phyloP scores from a whole-genome alignment of 148 eudicot species.

The Chenopodium berlandieri region DNA sequence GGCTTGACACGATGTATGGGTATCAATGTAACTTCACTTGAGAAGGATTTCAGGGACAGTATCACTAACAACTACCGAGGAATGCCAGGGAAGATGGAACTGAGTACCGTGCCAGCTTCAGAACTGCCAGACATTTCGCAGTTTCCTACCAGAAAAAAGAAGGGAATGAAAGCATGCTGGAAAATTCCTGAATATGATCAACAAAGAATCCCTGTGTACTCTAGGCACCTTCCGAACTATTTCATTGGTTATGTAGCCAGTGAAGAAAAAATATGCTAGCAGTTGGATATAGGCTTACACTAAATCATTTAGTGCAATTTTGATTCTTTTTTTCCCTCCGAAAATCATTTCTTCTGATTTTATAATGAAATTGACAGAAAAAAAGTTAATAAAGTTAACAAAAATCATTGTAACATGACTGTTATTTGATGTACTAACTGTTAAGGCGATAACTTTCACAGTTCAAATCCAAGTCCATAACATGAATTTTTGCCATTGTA shows the following conservation, averaged over 20 bases:
- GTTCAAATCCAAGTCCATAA: too few species aligned
- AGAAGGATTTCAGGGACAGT: slow-evolving; percentile 37
- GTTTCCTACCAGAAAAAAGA: not conserved
- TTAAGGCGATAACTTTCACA: too few species aligned
- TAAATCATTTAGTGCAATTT: too few species aligned
- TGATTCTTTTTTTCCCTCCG: too few species aligned
- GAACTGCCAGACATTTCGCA: slow-evolving; percentile 32
- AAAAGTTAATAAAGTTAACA: too few species aligned
- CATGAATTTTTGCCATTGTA: too few species aligned
- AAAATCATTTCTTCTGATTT: too few species aligned
- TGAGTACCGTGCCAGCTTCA: slow-evolving; percentile 37
- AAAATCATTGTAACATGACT: too few species aligned
- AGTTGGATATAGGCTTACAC: not conserved
- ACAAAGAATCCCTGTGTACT: slow-evolving; percentile 14
- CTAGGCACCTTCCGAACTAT: slow-evolving; percentile 23
- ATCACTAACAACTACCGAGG: slow-evolving; percentile 30
- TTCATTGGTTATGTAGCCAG: slow-evolving; percentile 21
- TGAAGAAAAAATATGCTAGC: slow-evolving; percentile 11
- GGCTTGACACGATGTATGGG: slow-evolving; percentile 29
- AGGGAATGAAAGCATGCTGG: slow-evolving; percentile 21
- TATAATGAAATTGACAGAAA: too few species aligned
- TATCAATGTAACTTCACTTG: slow-evolving; percentile 25
- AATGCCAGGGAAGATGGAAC: slow-evolving; percentile 28
- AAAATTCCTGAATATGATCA: slow-evolving; percentile 17
- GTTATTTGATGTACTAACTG: too few species aligned